Evolutionary conservation across 192 early-diverging fungal genomes (phyloP), one percentile per base, ranked within the genome.

Genomic region (Backusella westeae): DNA sequence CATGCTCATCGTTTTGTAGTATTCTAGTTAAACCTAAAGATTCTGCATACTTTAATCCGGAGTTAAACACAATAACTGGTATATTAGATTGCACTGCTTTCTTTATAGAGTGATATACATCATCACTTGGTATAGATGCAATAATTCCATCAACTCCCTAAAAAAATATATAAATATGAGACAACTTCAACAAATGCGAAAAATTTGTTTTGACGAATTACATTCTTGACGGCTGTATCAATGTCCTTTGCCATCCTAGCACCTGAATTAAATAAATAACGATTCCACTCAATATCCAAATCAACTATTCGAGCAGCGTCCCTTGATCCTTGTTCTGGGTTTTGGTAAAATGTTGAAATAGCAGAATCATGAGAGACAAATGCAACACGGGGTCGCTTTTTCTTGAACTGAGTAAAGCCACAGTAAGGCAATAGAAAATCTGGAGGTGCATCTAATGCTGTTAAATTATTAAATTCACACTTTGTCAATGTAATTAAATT

Each of bases 241-340:
- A 78, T 78, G 32, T 66, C 68, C 15, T 39, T 26, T 34, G 69
- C 49, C 77, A 78, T 78, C 3, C 39, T 34, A 12, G n/a, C 23
- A 5, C 23, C 39, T 9, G 32, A 23, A 49, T 34, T 59, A 29
- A 34, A 41, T 17, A 46, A 32, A 32, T 71, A 67, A 26, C 71
- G 71, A 34, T 78, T 78, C 77, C 77, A 78, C 15, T 46, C 42
- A 17, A 78, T 15, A 68, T 78, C 66, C 8, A 73, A 39, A 42
- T 69, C 72, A n/a, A 78, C 32, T 34, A 78, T 36, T 7, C 52
- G 32, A 17, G 77, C 77, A 38, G 77, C 63, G 39, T 78, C 77
- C 19, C 39, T 65, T 19, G 77, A 72, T 12, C 77, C 77, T 78
- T 78, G 71, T 49, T 78, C 77, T 26, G 71, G 72, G 39, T 73